Evolutionary conservation across 768 basidiomycete species (phyloP).

Genomic region (Lentinula detonsa): DNA sequence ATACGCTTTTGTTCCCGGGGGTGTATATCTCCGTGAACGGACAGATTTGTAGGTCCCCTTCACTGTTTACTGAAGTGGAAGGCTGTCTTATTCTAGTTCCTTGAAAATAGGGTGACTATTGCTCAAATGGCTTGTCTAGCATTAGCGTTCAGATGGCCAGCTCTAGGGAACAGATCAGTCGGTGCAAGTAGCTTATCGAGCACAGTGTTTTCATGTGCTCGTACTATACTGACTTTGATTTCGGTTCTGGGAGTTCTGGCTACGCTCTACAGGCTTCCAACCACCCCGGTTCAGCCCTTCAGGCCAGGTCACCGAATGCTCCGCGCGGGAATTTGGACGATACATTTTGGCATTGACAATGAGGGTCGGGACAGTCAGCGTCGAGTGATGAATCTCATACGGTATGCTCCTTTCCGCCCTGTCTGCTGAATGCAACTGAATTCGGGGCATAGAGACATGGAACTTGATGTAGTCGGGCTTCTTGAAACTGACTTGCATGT

Average conservation of each 20-base stretch:
- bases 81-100: neutral
- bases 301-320: constrained; percentile 62
- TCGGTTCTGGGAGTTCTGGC: constrained; percentile 44
- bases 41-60: constrained; percentile 56
- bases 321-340: constrained; percentile 84
- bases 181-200: constrained; percentile 9
- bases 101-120: constrained; percentile 38
- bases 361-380: constrained; percentile 69
- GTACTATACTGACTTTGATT: constrained; percentile 29
- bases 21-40: constrained; percentile 66
- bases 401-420: constrained; percentile 15
- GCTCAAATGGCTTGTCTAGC: constrained; percentile 48
- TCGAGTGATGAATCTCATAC: constrained; percentile 49
- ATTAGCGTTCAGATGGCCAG: constrained; percentile 39
- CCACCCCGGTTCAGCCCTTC: constrained; percentile 45
- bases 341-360: constrained; percentile 84
- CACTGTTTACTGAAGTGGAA: neutral
- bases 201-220: constrained; percentile 21
- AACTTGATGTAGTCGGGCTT: constrained; percentile 80
- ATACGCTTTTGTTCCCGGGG: constrained; percentile 87
- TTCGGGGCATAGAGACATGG: constrained; percentile 52
- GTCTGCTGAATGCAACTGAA: neutral
- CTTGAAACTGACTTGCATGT: constrained; percentile 86
- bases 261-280: constrained; percentile 51
- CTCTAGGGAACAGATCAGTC: constrained; percentile 1